phyloP scores from a whole-genome alignment of 345 rosid species.

The Euphorbia tirucalli region DNA sequence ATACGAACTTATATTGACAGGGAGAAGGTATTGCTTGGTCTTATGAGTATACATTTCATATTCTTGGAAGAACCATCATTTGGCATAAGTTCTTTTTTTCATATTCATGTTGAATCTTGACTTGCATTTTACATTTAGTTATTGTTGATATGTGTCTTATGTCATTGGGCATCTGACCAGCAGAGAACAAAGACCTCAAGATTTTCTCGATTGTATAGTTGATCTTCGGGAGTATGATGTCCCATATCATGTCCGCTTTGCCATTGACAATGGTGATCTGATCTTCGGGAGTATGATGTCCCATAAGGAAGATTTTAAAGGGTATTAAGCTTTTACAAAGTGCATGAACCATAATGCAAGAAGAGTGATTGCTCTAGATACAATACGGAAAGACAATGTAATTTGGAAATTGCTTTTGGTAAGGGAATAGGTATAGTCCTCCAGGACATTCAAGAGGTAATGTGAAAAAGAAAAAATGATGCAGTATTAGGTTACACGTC shows the following conservation, averaged over 20 bases:
- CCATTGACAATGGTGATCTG: constrained; percentile 78
- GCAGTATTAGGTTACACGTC: background rate
- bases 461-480: background rate
- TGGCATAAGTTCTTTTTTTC: too few relatives aligned
- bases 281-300: background rate
- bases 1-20: too few relatives aligned
- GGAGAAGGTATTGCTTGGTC: too few relatives aligned
- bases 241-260: too few relatives aligned
- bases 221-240: constrained; percentile 96
- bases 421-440: background rate
- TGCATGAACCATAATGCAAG: too few relatives aligned
- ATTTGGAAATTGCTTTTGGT: background rate
- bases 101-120: too few relatives aligned
- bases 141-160: too few relatives aligned
- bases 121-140: too few relatives aligned
- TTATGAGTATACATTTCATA: too few relatives aligned
- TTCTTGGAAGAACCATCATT: too few relatives aligned
- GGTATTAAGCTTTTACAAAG: background rate
- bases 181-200: constrained; percentile 82
- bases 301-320: background rate
- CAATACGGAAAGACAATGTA: background rate
- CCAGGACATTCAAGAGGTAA: background rate
- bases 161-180: constrained; percentile 27
- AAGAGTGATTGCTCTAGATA: too few relatives aligned
- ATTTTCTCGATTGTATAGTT: constrained; percentile 77